Evolutionary conservation across 257 asterid species (phyloP), one percentile per base, ranked within the genome.

Genomic region (Solanum okadae): DNA sequence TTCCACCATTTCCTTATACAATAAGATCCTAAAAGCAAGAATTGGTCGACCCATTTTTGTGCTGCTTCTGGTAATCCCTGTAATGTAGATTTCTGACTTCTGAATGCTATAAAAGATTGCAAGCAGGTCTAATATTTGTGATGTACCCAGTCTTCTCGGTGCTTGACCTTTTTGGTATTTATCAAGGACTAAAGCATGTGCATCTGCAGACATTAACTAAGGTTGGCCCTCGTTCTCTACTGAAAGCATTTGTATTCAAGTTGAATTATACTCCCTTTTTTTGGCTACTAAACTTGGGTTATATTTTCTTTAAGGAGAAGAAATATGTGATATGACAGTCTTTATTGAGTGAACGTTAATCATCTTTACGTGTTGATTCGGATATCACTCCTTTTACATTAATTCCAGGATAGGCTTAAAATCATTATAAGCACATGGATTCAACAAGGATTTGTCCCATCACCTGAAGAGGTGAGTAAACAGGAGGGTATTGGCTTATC

Each of bases 151-250:
- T 97, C 88, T 96, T 97, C 91, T 90, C 98, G 27, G 94, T 95
- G 52, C 56, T 94, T 81, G 99, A 97, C 89, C 98, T 97, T 89
- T 88, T 90, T 22, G 99, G 98, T 90, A 97, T 97, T 89, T 96
- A 97, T 93, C 98, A 96, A 91, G 94, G 95, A 89, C 94, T 97
- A 76, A 95, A 96, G 87, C 96, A 97, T 88, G 98, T 96, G 78
- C 99, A 97, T 94, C 94, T 97, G 88, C 99, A 94, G 88, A 97
- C 99, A 77, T 89, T 97, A 88, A 96, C 99, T 87, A 96, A 94
- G 99, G 99, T 97, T 86, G 86, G 94, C 90, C 88, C 75, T 86
- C 84, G 42, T 37, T 61, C 34, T 90, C 33, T 44, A 23, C 83
- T 23, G 59, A 63, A 86, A 86, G 25, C 29, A 46, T 46, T 31